Percentiles rank a stretch among this genome's conserved stretches.
Conservation (phyloP, 352 stramenopile species). For the Phytophthora foliorum region DNA sequence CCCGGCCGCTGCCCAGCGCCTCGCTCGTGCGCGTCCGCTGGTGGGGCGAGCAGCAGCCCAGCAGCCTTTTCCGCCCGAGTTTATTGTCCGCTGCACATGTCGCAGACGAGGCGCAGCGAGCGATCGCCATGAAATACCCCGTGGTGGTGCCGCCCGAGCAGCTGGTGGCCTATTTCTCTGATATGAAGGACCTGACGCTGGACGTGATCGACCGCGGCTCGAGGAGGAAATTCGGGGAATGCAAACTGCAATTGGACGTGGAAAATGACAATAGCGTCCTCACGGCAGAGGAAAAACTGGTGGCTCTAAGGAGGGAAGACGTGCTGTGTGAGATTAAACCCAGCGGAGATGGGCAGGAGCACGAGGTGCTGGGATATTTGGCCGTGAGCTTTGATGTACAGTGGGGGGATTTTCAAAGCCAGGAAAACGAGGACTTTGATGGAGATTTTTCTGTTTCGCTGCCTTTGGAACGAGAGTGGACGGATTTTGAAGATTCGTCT, state of each 20-base stretch:
- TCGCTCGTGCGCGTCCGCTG: conserved; percentile 65
- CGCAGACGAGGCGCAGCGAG: conserved; percentile 16
- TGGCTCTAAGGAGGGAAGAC: conserved; percentile 37
- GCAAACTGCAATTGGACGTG: conserved; percentile 33
- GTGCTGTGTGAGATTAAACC: conserved; percentile 54
- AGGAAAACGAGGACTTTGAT: neutral
- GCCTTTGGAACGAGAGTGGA: conserved; percentile 8
- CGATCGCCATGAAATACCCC: conserved; percentile 58
- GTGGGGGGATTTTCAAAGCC: conserved; percentile 14
- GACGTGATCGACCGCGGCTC: conserved; percentile 71
- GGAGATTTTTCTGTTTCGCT: neutral
- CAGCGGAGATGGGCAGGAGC: conserved; percentile 5
- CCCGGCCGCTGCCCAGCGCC: conserved; percentile 35
- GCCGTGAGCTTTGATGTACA: conserved; percentile 40
- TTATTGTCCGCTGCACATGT: conserved; percentile 13
- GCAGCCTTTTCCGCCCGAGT: conserved; percentile 58
- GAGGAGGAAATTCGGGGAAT: conserved; percentile 50
- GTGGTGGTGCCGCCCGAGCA: conserved; percentile 42
- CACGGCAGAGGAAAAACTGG: conserved; percentile 38
- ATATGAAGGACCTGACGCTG: conserved; percentile 64
- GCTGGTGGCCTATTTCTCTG: conserved; percentile 65
- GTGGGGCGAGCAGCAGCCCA: conserved; percentile 61
- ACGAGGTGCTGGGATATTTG: conserved; percentile 40
- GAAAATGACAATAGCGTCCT: conserved; percentile 7
- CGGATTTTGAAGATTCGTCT: neutral